phyloP scores from a whole-genome alignment of 164 flowering plant species.

The Piper betle region DNA sequence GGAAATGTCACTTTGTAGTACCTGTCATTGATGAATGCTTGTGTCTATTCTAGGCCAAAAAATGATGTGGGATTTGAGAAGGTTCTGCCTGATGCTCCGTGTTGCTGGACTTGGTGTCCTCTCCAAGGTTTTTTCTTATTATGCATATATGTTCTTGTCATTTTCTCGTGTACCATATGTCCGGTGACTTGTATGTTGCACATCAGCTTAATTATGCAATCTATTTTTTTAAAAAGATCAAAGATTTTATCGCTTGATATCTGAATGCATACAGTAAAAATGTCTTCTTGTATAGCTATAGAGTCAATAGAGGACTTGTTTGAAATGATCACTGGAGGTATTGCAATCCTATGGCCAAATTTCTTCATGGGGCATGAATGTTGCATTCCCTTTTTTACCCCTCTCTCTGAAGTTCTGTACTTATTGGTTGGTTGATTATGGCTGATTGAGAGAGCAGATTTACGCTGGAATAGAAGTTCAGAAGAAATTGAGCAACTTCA shows the following conservation, averaged over 20 bases:
- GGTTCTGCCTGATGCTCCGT: conserved; percentile 87
- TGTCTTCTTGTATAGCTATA: no score
- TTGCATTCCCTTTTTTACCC: no score
- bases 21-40: background rate
- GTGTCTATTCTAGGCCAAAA: conserved; percentile 31
- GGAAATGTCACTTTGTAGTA: background rate
- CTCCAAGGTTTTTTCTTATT: conserved; percentile 57
- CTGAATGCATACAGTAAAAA: no score
- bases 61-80: conserved; percentile 42
- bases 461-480: conserved; percentile 77
- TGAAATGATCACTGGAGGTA: no score
- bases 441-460: conserved; percentile 61
- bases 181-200: no score
- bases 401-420: no score
- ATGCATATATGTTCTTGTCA: background rate
- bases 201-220: no score
- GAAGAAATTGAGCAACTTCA: conserved; percentile 75
- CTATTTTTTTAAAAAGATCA: no score
- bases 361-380: no score
- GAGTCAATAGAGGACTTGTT: no score
- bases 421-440: conserved; percentile 2
- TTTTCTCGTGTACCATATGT: background rate
- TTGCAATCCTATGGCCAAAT: no score
- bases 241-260: no score
- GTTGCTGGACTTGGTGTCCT: conserved; percentile 94